Percentiles rank a stretch among this genome's conserved stretches.
phyloP scores from a whole-genome alignment of 257 asterid species.

The Rehmannia glutinosa region DNA sequence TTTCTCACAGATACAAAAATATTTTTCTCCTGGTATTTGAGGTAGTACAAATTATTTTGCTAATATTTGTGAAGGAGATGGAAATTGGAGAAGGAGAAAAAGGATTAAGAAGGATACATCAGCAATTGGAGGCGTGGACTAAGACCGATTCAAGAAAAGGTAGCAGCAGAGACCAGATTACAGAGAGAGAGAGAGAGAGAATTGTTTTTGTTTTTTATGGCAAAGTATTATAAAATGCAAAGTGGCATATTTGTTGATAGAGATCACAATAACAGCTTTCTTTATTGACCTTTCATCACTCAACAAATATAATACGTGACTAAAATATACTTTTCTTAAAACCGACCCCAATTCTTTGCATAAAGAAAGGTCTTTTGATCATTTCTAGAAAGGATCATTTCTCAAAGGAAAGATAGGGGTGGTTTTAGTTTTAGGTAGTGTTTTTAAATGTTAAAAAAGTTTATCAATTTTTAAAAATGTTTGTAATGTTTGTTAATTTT shows the following conservation, averaged over 20 bases:
- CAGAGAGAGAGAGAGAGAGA: neutral
- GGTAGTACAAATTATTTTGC: no score
- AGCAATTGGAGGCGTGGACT: conserved; percentile 30
- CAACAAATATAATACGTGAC: conserved; percentile 9
- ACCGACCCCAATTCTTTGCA: conserved; percentile 21
- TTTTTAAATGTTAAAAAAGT: no score
- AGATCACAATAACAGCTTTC: conserved; percentile 10
- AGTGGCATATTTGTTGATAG: conserved; percentile 20
- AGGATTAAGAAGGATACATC: neutral
- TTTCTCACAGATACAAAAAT: neutral
- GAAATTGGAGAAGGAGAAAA: neutral
- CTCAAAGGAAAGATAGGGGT: conserved; percentile 2
- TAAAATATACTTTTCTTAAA: no score
- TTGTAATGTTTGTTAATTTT: no score
- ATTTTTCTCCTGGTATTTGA: no score
- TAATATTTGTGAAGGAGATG: no score
- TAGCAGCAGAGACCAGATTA: conserved; percentile 25
- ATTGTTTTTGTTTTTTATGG: no score
- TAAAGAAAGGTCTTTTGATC: conserved; percentile 9
- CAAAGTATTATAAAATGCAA: no score
- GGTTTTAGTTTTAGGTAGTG: no score
- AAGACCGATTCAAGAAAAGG: conserved; percentile 48
- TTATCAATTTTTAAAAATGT: no score
- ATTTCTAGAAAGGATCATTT: neutral
- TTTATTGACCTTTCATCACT: conserved; percentile 30